Conservation (phyloP, 2,329 filamentous ascomycete genomes). For the Cytospora mali region DNA sequence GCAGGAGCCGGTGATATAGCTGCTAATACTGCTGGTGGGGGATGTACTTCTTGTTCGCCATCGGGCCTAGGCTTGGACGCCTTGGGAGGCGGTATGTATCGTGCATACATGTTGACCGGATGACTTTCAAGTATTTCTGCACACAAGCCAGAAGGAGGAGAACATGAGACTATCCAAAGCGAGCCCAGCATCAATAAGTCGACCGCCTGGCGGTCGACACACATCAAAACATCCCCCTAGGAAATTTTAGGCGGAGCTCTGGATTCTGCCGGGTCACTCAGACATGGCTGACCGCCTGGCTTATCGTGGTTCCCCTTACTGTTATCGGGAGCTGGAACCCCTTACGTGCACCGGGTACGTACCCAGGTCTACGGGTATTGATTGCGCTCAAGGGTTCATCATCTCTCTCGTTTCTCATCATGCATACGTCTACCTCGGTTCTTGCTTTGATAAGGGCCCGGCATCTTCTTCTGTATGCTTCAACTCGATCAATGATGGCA, state of each 20-base stretch:
- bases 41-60: not conserved
- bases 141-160: not conserved
- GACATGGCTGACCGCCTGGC: conserved; percentile 38
- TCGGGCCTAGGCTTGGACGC: conserved; percentile 26
- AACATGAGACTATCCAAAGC: not conserved
- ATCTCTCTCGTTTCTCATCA: not conserved
- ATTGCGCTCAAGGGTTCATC: too few species aligned
- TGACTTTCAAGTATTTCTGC: too few species aligned
- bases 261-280: conserved; percentile 40
- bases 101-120: conserved; percentile 36
- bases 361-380: too few species aligned
- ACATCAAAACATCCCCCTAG: too few species aligned
- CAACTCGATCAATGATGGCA: not conserved
- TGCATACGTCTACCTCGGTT: too few species aligned
- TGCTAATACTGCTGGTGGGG: conserved; percentile 12
- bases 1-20: conserved; percentile 30
- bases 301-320: conserved; percentile 29
- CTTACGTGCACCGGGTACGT: not conserved
- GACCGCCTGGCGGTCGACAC: not conserved
- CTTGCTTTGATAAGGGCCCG: not conserved
- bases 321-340: not conserved
- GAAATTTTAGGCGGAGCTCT: conserved; percentile 32
- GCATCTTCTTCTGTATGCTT: not conserved
- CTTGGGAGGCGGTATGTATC: conserved; percentile 43
- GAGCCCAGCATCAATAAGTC: not conserved